A percentile compares a stretch with the other conserved stretches of the same genome.
Conservation (phyloP, 345 rosid species). For the Laguncularia racemosa region DNA sequence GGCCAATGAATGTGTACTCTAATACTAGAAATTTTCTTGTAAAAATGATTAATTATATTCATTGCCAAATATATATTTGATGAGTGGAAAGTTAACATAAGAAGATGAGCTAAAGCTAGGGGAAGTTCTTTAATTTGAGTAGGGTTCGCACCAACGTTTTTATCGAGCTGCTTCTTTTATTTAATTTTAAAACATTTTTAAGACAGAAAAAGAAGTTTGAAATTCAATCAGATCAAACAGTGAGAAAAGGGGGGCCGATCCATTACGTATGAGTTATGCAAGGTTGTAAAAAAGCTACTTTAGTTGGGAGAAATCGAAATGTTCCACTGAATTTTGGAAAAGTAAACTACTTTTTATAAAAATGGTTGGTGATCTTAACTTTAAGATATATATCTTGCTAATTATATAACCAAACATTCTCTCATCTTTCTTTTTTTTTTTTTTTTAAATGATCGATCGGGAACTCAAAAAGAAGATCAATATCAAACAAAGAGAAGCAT, state of each 20-base stretch:
- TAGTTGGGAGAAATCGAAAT: background rate
- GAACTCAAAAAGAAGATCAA: conserved; percentile 2
- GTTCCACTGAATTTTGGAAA: conserved; percentile 8
- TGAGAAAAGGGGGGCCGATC: background rate
- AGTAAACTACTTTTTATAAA: background rate
- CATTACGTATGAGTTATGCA: conserved; percentile 7
- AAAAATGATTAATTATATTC: too few species aligned
- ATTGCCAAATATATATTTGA: too few species aligned
- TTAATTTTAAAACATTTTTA: background rate
- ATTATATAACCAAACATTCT: conserved; percentile 8
- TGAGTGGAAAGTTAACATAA: too few species aligned
- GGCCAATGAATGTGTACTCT: too few species aligned
- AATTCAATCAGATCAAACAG: conserved; percentile 1
- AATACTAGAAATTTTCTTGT: too few species aligned
- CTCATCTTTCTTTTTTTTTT: conserved; percentile 9
- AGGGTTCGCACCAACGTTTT: too few species aligned
- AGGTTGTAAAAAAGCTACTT: conserved; percentile 5
- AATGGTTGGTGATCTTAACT: conserved; percentile 11
- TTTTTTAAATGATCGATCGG: conserved; percentile 5
- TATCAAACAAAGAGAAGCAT: conserved; percentile 7
- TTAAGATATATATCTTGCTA: conserved; percentile 2
- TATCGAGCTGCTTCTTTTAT: background rate
- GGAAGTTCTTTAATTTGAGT: too few species aligned
- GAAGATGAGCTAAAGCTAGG: too few species aligned
- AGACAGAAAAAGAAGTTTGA: conserved; percentile 1